Evolutionary conservation across 2,329 filamentous ascomycete species (phyloP).

Genomic region (Colletotrichum agaves): DNA sequence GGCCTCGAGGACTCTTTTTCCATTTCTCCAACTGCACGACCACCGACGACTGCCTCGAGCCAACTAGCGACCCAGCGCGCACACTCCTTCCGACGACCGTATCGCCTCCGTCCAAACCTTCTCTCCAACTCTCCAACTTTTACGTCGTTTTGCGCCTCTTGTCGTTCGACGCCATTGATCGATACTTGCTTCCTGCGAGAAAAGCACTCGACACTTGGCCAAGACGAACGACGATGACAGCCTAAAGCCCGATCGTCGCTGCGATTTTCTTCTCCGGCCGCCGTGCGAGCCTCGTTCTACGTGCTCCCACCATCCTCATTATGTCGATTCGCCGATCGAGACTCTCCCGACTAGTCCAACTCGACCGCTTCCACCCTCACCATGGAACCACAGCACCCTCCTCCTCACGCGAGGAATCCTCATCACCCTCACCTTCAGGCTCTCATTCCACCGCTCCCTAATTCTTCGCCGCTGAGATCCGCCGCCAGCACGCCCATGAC

Average conservation of each 20-base stretch:
- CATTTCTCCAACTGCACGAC: background rate
- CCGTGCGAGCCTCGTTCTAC: conserved; percentile 36
- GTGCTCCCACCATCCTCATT: conserved; percentile 29
- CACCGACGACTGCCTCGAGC: conserved; percentile 4
- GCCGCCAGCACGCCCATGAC: conserved; percentile 68
- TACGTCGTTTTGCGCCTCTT: conserved; percentile 2
- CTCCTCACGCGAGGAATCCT: conserved; percentile 24
- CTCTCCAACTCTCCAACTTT: background rate
- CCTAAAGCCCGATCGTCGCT: conserved; percentile 19
- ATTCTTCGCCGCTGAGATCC: conserved; percentile 58
- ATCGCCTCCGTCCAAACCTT: conserved; percentile 1
- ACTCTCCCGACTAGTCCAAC: conserved; percentile 28
- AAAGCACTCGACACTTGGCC: background rate
- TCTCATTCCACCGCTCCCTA: conserved; percentile 44
- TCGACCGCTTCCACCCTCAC: conserved; percentile 3
- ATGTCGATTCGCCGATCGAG: conserved; percentile 38
- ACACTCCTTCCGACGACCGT: conserved; percentile 4
- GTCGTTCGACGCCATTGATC: background rate
- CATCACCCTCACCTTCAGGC: conserved; percentile 34
- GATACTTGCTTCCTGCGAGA: background rate
- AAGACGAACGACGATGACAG: conserved; percentile 24
- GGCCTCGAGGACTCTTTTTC: background rate
- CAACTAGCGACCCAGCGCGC: background rate
- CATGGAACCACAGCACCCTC: conserved; percentile 31
- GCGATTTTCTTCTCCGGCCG: conserved; percentile 29